These are phyloP conservation scores for Zelonia costaricensis DNA, from an alignment of 208 protist genomes.

Conservation along the genomic window DNA sequence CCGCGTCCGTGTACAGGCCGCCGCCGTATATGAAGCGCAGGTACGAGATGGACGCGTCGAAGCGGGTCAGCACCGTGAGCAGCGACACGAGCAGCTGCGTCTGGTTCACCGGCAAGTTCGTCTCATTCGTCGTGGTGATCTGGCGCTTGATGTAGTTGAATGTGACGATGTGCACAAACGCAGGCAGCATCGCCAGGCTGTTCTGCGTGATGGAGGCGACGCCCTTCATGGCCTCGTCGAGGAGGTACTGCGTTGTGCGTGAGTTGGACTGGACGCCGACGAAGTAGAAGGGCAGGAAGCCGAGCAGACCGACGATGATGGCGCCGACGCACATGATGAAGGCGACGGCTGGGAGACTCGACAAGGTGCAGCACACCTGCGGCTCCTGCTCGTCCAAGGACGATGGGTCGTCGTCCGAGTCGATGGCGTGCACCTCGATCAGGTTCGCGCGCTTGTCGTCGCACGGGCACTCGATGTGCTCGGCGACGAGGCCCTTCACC, in stretches of 20 bases:
- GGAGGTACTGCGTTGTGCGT: conserved; percentile 39
- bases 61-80: conserved; percentile 38
- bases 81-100: conserved; percentile 33
- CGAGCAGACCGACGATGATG: conserved; percentile 47
- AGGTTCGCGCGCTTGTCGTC: conserved; percentile 18
- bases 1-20: conserved; percentile 33
- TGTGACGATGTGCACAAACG: conserved; percentile 53
- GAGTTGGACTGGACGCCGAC: conserved; percentile 40
- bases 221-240: conserved; percentile 47
- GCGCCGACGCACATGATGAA: conserved; percentile 56
- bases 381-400: conserved; percentile 13
- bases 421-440: conserved; percentile 26
- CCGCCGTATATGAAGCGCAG: conserved; percentile 34
- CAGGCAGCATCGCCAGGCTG: conserved; percentile 48
- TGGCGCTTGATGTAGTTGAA: conserved; percentile 56
- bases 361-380: conserved; percentile 30
- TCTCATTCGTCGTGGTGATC: conserved; percentile 28
- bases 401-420: conserved; percentile 29
- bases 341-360: conserved; percentile 44
- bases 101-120: conserved; percentile 20
- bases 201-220: conserved; percentile 51
- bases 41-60: conserved; percentile 36
- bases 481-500: conserved; percentile 12
- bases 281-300: conserved; percentile 66
- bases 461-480: conserved; percentile 15